phyloP scores from a whole-genome alignment of 148 eudicot genomes.

The Diospyros kaki region DNA sequence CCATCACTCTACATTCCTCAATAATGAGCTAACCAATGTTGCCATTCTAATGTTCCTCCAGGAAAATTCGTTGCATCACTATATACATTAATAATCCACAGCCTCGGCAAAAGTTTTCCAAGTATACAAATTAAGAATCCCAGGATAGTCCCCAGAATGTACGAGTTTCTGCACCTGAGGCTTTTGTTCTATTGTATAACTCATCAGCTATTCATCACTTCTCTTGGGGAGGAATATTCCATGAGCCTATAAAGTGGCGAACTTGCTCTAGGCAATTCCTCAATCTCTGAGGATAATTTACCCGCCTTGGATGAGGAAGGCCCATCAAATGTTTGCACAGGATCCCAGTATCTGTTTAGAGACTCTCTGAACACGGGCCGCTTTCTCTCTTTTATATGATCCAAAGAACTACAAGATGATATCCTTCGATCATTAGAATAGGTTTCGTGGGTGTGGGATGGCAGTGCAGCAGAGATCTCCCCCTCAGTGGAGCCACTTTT shows the following conservation, averaged over 20 bases:
- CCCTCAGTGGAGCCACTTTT: slow-evolving; percentile 30
- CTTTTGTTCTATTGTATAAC: too few relatives aligned
- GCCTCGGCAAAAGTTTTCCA: too few relatives aligned
- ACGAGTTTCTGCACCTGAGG: not conserved
- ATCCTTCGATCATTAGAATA: slow-evolving; percentile 21
- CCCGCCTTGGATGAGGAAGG: slow-evolving; percentile 25
- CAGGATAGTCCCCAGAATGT: not conserved
- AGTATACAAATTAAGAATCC: too few relatives aligned
- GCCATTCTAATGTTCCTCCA: not conserved
- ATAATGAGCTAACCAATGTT: not conserved
- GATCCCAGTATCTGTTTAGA: slow-evolving; percentile 17
- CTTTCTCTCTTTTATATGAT: slow-evolving; percentile 23
- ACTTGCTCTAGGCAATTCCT: slow-evolving; percentile 38
- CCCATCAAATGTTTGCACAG: slow-evolving; percentile 16
- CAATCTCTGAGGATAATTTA: slow-evolving; percentile 39
- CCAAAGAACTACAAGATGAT: slow-evolving; percentile 25
- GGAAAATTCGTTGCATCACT: not conserved
- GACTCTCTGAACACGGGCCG: slow-evolving; percentile 17
- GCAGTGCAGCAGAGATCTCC: slow-evolving; percentile 21
- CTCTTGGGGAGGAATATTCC: slow-evolving; percentile 68
- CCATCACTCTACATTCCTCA: not conserved
- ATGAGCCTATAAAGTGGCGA: slow-evolving; percentile 84
- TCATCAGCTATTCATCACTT: slow-evolving; percentile 23
- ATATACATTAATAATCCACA: not conserved
- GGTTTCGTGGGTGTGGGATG: slow-evolving; percentile 7